Percentiles rank a stretch among this genome's conserved stretches.
Conservation (phyloP, 176 grass and related monocot genomes). For the Avena sativa region DNA sequence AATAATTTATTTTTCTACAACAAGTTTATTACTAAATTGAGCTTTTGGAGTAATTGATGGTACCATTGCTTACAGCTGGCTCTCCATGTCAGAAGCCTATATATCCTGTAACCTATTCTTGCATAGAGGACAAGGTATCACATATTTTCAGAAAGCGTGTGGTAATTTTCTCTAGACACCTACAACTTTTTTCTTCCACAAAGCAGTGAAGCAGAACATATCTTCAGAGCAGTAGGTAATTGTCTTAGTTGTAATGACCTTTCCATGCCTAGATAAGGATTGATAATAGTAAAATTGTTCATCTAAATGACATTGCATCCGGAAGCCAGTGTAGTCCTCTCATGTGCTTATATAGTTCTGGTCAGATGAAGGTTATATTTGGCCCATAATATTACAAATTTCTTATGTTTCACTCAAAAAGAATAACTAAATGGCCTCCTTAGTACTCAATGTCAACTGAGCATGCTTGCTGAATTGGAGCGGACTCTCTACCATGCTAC, state of each 20-base stretch:
- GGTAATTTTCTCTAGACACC: background rate
- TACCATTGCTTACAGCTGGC: background rate
- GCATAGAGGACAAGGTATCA: background rate
- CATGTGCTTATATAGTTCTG: too few species aligned
- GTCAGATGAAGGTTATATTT: background rate
- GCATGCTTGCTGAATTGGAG: too few species aligned
- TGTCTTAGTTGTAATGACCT: background rate
- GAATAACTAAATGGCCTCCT: background rate
- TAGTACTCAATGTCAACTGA: too few species aligned
- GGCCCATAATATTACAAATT: background rate
- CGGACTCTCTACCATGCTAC: too few species aligned
- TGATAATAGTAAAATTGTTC: background rate
- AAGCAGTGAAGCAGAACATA: background rate
- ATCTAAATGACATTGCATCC: background rate
- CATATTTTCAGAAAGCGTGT: background rate
- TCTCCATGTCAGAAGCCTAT: background rate
- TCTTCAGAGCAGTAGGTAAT: background rate
- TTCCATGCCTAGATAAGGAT: background rate
- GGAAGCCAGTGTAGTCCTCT: too few species aligned
- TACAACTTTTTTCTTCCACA: background rate
- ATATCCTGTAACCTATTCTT: background rate
- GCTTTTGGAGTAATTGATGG: too few species aligned
- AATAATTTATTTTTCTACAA: background rate
- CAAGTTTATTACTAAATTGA: background rate
- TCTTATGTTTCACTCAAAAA: background rate